A percentile compares a stretch with the other conserved stretches of the same genome.
phyloP scores from a whole-genome alignment of 768 basidiomycete genomes.

The Tricholoma sp. region DNA sequence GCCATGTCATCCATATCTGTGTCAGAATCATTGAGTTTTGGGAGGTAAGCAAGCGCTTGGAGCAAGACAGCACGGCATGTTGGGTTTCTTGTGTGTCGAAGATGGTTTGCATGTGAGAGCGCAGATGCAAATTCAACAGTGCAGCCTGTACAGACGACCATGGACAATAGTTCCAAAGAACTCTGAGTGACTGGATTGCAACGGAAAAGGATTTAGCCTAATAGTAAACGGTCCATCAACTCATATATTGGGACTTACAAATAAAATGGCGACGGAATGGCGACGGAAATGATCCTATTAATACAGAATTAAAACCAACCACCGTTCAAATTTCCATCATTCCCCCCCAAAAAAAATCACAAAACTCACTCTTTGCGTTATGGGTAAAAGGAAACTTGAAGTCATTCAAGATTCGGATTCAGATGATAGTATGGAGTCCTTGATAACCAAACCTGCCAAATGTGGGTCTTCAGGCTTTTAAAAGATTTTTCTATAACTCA shows the following conservation, averaged over 20 bases:
- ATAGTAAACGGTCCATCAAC: not conserved
- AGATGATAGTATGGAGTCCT: not conserved
- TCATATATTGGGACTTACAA: not conserved
- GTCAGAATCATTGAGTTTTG: not conserved
- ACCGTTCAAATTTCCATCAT: not conserved
- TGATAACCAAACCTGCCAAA: not conserved
- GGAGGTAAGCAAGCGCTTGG: constrained; percentile 1
- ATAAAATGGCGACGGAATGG: not conserved
- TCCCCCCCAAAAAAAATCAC: not conserved
- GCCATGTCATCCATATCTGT: not conserved
- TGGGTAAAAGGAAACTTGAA: not conserved
- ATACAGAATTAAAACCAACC: too few relatives aligned
- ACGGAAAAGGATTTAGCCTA: not conserved
- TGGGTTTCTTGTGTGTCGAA: not conserved
- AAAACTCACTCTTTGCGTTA: not conserved
- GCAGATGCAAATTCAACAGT: not conserved
- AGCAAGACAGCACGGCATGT: not conserved
- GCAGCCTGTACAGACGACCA: constrained; percentile 1
- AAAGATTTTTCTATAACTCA: not conserved
- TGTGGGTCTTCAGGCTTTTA: not conserved
- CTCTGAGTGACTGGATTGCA: not conserved
- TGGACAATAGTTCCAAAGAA: not conserved
- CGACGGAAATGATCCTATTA: too few relatives aligned
- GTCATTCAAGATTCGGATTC: not conserved
- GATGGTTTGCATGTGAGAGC: not conserved